Evolutionary conservation across 805 yeast genomes (phyloP).

Genomic region (Cyberlindnera xishuangbannaensis): DNA sequence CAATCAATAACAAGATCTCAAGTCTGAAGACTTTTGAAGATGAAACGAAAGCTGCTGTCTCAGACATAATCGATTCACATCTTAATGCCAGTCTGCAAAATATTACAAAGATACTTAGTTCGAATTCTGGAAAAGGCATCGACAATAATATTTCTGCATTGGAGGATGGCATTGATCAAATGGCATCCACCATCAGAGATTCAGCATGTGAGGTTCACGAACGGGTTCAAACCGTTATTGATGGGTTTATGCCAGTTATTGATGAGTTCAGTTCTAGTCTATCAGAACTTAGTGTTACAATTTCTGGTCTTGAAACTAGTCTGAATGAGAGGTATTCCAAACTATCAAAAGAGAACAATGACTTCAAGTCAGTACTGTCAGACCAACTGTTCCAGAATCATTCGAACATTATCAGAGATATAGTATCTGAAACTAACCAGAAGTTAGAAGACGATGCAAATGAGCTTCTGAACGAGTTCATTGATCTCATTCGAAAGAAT

Average conservation of each 20-base stretch:
- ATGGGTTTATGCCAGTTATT: constrained; percentile 20
- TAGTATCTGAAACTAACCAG: constrained; percentile 11
- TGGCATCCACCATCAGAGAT: constrained; percentile 14
- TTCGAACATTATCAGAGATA: constrained; percentile 12
- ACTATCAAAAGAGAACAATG: constrained; percentile 23
- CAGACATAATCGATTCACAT: constrained; percentile 8
- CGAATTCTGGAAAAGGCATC: constrained; percentile 2
- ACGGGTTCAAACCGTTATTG: constrained; percentile 18
- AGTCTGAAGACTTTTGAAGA: constrained; percentile 21
- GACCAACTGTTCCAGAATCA: constrained; percentile 23
- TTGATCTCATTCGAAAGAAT: constrained; percentile 18
- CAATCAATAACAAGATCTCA: constrained; percentile 25
- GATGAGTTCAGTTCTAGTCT: constrained; percentile 17
- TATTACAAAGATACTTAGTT: constrained; percentile 4
- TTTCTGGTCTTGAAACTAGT: constrained; percentile 8
- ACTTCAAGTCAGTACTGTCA: constrained; percentile 15
- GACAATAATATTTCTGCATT: constrained; percentile 4
- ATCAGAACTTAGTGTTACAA: constrained; percentile 6
- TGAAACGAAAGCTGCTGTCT: constrained; percentile 15
- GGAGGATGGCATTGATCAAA: constrained; percentile 10
- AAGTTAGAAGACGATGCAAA: constrained; percentile 20
- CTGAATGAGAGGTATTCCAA: constrained; percentile 18
- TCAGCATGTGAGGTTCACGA: constrained; percentile 19
- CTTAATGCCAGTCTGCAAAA: constrained; percentile 4
- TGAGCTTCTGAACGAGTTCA: constrained; percentile 13